phyloP scores from a whole-genome alignment of 495 filamentous ascomycete species.

The Aspergillus heteromorphus region DNA sequence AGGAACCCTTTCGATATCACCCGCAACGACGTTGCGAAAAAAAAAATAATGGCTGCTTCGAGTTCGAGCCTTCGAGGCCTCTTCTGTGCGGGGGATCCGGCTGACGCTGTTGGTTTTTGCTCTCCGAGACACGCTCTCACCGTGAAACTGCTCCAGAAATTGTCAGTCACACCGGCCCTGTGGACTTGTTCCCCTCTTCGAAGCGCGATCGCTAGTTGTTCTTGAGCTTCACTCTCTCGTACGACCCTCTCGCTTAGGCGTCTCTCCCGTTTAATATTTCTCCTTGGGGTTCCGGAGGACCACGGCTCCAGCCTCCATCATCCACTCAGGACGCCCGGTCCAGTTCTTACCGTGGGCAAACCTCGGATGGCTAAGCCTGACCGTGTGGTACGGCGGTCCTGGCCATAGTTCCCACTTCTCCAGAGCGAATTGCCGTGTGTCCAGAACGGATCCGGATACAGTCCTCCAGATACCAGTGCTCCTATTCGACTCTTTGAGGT shows the following conservation, averaged over 20 bases:
- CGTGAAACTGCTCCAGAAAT: background rate
- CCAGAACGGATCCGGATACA: background rate
- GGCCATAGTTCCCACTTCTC: background rate
- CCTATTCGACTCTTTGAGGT: background rate
- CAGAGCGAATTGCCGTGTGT: constrained; percentile 1
- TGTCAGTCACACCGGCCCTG: background rate
- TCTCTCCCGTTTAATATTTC: background rate
- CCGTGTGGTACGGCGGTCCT: background rate
- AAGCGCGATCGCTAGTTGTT: background rate
- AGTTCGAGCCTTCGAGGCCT: no score
- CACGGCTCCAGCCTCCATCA: background rate
- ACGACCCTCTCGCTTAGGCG: background rate
- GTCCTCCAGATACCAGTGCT: background rate
- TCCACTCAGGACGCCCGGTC: background rate
- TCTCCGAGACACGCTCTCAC: background rate
- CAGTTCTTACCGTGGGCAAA: background rate
- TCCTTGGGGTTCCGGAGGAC: background rate
- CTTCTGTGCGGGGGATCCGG: background rate
- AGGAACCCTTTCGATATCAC: background rate
- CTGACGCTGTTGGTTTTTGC: background rate
- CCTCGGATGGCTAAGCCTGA: background rate
- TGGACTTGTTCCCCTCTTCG: background rate
- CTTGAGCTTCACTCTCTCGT: background rate
- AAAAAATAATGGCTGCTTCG: background rate
- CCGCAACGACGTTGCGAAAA: background rate